Conservation (phyloP, 192 early-diverging fungal species). For the Mortierella alpina region DNA sequence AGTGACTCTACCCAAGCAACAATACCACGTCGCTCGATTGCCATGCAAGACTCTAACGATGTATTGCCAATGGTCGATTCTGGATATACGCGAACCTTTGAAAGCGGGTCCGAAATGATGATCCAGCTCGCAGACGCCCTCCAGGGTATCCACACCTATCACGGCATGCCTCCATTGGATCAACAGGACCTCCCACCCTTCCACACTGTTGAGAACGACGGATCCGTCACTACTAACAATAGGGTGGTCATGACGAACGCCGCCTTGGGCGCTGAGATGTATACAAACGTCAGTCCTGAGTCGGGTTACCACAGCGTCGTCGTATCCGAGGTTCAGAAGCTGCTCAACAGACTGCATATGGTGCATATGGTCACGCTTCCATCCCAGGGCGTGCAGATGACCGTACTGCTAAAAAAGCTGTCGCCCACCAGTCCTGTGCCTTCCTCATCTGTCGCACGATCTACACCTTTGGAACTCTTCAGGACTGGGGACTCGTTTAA, state of each 20-base stretch:
- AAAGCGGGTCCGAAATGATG: background rate
- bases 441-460: background rate
- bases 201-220: slow-evolving; percentile 6
- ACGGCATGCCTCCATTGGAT: slow-evolving; percentile 27
- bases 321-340: slow-evolving; percentile 30
- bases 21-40: background rate
- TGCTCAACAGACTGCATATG: slow-evolving; percentile 21
- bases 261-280: background rate
- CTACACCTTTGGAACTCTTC: slow-evolving; percentile 16
- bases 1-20: background rate
- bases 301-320: slow-evolving; percentile 37
- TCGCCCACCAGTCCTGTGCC: background rate
- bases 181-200: slow-evolving; percentile 32
- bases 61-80: background rate
- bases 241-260: background rate
- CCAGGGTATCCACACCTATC: slow-evolving; percentile 15
- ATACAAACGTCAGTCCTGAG: slow-evolving; percentile 21
- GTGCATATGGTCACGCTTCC: slow-evolving; percentile 26
- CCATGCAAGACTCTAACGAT: background rate
- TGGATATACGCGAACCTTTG: background rate
- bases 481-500: slow-evolving; percentile 39
- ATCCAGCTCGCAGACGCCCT: slow-evolving; percentile 10
- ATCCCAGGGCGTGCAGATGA: slow-evolving; percentile 14
- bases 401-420: slow-evolving; percentile 23
- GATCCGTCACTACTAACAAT: slow-evolving; percentile 15